A percentile compares a stretch with the other conserved stretches of the same genome.
Conservation (phyloP, 768 basidiomycete species). For the Podaxis rugospora region DNA sequence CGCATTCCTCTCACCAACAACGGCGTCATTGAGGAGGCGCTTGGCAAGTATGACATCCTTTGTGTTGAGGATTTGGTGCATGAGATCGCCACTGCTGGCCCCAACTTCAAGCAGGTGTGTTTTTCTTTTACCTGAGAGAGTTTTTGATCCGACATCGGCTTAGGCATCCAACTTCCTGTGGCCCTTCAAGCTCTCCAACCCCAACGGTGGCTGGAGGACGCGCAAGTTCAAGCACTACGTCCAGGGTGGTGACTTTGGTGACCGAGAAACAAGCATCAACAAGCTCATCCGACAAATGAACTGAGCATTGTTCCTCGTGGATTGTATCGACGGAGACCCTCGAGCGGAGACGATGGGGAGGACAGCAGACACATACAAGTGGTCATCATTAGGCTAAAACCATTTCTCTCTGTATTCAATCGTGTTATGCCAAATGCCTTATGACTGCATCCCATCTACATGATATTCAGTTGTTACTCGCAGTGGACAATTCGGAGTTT, state of each 20-base stretch:
- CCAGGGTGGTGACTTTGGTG: conserved; percentile 95
- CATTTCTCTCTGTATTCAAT: conserved; percentile 1
- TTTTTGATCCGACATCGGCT: conserved; percentile 9
- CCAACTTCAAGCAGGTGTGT: conserved; percentile 97
- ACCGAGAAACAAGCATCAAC: conserved; percentile 97
- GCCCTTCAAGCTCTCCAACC: conserved; percentile 99
- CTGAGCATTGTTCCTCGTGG: conserved; percentile 30
- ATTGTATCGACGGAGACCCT: conserved; percentile 16
- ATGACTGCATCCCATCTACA: background rate
- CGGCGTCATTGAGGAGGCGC: conserved; percentile 82
- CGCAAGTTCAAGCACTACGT: conserved; percentile 98
- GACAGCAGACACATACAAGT: conserved; percentile 7
- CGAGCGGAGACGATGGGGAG: conserved; percentile 7
- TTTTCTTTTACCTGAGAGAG: background rate
- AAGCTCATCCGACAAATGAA: conserved; percentile 96
- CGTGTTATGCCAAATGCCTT: background rate
- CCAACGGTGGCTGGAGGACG: conserved; percentile 95
- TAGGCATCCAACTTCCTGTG: conserved; percentile 94
- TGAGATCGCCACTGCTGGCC: conserved; percentile 92
- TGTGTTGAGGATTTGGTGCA: conserved; percentile 97
- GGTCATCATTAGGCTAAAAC: conserved; percentile 4
- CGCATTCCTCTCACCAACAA: conserved; percentile 95
- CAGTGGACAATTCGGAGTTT: background rate
- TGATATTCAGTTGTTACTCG: background rate
- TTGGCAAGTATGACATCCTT: conserved; percentile 94